Evolutionary conservation across 345 rosid genomes (phyloP).

Genomic region (Arabidopsis arenosa): DNA sequence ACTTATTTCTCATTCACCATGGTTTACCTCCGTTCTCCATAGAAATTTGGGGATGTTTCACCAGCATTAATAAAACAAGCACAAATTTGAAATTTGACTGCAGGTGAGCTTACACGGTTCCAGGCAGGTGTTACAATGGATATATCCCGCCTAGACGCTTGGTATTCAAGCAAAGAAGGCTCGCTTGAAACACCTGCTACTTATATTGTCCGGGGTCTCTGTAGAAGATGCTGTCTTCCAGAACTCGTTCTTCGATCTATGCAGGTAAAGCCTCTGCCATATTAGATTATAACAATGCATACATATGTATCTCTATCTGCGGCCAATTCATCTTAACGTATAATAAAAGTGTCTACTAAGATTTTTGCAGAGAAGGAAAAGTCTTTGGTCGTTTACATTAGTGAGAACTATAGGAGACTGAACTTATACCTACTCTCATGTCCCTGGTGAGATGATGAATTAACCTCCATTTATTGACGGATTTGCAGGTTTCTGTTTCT

Average conservation of each 20-base stretch:
- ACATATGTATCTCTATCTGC: constrained; percentile 4
- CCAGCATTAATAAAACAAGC: background rate
- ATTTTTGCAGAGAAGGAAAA: constrained; percentile 17
- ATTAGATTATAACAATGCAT: background rate
- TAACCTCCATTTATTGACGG: constrained; percentile 8
- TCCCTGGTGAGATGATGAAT: constrained; percentile 1
- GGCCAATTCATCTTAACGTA: background rate
- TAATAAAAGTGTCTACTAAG: background rate
- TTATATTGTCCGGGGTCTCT: constrained; percentile 81
- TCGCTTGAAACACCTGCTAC: constrained; percentile 76
- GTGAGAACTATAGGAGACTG: constrained; percentile 14
- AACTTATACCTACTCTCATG: background rate
- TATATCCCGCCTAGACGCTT: constrained; percentile 92
- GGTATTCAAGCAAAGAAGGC: constrained; percentile 82
- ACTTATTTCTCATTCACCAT: constrained; percentile 31
- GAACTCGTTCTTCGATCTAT: constrained; percentile 84
- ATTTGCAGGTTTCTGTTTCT: constrained; percentile 77
- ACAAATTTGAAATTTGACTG: constrained; percentile 31
- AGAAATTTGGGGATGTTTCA: constrained; percentile 11
- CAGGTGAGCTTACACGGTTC: constrained; percentile 94
- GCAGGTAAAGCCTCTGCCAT: constrained; percentile 60
- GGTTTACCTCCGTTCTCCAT: constrained; percentile 25
- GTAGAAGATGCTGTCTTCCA: constrained; percentile 94
- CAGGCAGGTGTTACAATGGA: constrained; percentile 92
- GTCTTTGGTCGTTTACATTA: constrained; percentile 8